These are phyloP conservation scores for Ambrosiella xylebori DNA, from an alignment of 2,329 filamentous ascomycete species.

Conservation along the genomic window DNA sequence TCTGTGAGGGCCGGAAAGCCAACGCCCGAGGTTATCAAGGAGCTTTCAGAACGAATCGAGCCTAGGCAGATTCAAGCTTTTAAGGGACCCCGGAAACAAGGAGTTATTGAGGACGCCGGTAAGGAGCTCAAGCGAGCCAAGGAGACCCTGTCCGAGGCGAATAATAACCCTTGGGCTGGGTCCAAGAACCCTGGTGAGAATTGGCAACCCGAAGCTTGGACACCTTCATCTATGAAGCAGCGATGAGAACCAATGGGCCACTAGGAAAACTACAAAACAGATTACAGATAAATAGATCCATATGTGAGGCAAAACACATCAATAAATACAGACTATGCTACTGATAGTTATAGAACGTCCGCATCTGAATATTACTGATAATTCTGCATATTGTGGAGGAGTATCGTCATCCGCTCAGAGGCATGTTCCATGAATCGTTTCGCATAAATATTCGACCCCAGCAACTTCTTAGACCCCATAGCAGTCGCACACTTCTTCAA, in stretches of 20 bases:
- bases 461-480: slow-evolving; percentile 19
- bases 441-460: slow-evolving; percentile 23
- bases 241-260: slow-evolving; percentile 2
- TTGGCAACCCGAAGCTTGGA: slow-evolving; percentile 53
- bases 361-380: not conserved
- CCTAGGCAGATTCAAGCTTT: too few relatives aligned
- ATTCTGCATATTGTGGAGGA: slow-evolving; percentile 7
- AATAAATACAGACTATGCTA: not conserved
- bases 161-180: slow-evolving; percentile 40
- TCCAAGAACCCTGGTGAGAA: slow-evolving; percentile 38
- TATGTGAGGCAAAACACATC: not conserved
- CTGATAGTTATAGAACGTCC: not conserved
- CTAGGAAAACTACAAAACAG: not conserved
- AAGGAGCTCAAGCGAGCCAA: slow-evolving; percentile 5
- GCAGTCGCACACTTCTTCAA: slow-evolving; percentile 29
- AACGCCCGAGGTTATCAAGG: not conserved
- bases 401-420: slow-evolving; percentile 22
- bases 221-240: slow-evolving; percentile 26
- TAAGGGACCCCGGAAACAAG: not conserved
- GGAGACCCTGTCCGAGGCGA: slow-evolving; percentile 13
- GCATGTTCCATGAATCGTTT: slow-evolving; percentile 28
- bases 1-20: not conserved
- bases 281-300: not conserved
- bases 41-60: slow-evolving; percentile 9
- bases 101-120: not conserved